Evolutionary conservation across 2,329 filamentous ascomycete species (phyloP), one percentile per base, ranked within the genome.

Genomic region (Alternaria burnsii): DNA sequence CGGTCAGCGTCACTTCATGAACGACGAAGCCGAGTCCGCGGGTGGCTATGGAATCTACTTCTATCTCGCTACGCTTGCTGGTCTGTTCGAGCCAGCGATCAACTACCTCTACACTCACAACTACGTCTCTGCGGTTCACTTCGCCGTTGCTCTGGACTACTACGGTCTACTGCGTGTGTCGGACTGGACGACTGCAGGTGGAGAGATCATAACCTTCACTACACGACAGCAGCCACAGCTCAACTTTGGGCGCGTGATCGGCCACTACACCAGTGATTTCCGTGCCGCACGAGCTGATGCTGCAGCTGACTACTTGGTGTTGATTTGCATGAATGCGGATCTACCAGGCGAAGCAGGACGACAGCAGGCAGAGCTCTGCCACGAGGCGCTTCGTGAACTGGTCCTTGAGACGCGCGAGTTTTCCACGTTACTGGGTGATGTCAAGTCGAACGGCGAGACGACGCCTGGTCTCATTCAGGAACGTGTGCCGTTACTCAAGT

Each of bases 351-450:
- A 91, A 58, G 84, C 89, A 6, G 93, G 93, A 58, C 88, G 87
- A 62, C 89, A 90, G 43, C 94, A 97, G 75, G 87, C 89, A 54
- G 88, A 87, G 48, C 87, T 97, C 38, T 98, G 94, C 79, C 93
- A 97, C 78, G 93, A 97, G 78, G 94, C 93, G 7, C 84, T 99
- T 58, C 91, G 94, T 36, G 95, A 98, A 79, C 88, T 98, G 57
- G 93, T 97, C 26, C 85, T 99, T n/a, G 95, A 99, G 81, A 97
- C 94, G 20, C 89, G 94, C 67, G 95, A 99, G 75, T 99, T 98
- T 79, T 94, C 94, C 73, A 91, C 93, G 73, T 84, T 99, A 14
- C 88, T 99, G 50, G 95, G 96, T 54, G 96, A 99, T 76, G 93
- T 99, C 70, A 87, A 89, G 61, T 87, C 88, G 2, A 93, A 98